Conservation (phyloP, 2,329 filamentous ascomycete species). For the Monosporascus sp. region DNA sequence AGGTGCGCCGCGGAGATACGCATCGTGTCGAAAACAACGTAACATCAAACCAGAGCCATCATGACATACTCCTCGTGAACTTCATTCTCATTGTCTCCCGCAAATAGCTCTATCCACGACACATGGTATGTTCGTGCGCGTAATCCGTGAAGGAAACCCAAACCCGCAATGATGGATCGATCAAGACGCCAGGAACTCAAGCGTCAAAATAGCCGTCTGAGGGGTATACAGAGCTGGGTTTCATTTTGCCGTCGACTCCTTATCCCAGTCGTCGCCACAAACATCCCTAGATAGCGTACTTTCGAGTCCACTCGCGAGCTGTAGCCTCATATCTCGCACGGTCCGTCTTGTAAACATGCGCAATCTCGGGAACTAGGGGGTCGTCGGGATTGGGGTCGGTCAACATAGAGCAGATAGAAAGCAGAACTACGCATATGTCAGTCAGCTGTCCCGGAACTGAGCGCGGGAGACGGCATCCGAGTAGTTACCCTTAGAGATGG, state of each 20-base stretch:
- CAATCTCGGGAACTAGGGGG: conserved; percentile 96
- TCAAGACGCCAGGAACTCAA: conserved; percentile 20
- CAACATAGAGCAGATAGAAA: conserved; percentile 99
- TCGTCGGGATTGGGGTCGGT: conserved; percentile 99
- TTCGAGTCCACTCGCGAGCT: conserved; percentile 96
- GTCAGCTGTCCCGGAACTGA: conserved; percentile 3
- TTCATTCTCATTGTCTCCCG: conserved; percentile 9
- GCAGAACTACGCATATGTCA: conserved; percentile 58
- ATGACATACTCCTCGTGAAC: neutral
- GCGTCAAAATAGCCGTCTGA: conserved; percentile 13
- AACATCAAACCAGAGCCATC: neutral
- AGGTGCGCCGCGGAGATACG: neutral
- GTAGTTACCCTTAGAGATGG: conserved; percentile 87
- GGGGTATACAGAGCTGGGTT: neutral
- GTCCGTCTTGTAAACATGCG: conserved; percentile 99
- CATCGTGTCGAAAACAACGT: neutral
- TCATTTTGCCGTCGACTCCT: neutral
- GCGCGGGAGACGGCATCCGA: neutral
- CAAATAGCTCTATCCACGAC: neutral
- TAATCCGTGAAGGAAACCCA: conserved; percentile 7
- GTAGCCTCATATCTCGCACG: conserved; percentile 93
- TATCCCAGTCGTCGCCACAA: neutral
- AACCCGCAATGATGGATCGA: conserved; percentile 21
- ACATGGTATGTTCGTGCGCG: conserved; percentile 8
- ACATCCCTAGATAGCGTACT: conserved; percentile 79